Base-by-base conservation (phyloP, 768 basidiomycete genomes). In the Epithele typhae region DNA sequence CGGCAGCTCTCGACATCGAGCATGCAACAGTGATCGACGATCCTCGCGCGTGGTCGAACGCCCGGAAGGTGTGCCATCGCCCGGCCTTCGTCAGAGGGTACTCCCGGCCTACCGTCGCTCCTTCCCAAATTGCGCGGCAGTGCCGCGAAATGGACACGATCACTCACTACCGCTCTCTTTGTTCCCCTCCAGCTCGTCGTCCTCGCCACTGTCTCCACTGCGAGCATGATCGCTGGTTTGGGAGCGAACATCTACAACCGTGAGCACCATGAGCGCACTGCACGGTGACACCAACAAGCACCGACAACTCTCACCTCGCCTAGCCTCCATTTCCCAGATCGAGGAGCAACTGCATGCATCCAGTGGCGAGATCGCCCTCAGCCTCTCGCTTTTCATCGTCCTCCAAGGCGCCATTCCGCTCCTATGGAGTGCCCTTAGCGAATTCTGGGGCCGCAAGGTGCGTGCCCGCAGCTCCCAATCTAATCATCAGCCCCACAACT, bases 361-460 rank as follows among this genome's bases (percentile, higher is more conserved):
- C 0, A 68, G 71, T 40, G 63, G 71, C 10, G 73, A 86, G 52
- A 81, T 92, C 47, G 83, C 85, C 50, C 70, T 80, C 62, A 77
- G 76, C 48, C 67, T 90, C 12, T 82, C 86, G 0, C 50, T 83
- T 15, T 91, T 87, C 62, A 85, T 88, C 48, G 64, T 82, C 3
- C 56, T 87, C 10, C 89, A 91, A 62, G 88, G 89, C 3, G 61
- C 67, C 10, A 63, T 81, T 43, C 89, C 88, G 0, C 56, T 87
- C 9, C 27, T 83, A 3, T 89, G 88, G 87, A 77, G 73, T 44
- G 75, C 79, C 0, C 65, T 84, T 19, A 83, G 82, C 46, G 89
- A 92, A 63, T 76, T 91, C 25, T 81, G 79, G 57, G 89, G 88
- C 7, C 70, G 87, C 43, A 89, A 81, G 71, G 81, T 81, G 51